Percentiles rank a stretch among this genome's conserved stretches.
Conservation (phyloP, 257 asterid genomes). For the Apocynum venetum region DNA sequence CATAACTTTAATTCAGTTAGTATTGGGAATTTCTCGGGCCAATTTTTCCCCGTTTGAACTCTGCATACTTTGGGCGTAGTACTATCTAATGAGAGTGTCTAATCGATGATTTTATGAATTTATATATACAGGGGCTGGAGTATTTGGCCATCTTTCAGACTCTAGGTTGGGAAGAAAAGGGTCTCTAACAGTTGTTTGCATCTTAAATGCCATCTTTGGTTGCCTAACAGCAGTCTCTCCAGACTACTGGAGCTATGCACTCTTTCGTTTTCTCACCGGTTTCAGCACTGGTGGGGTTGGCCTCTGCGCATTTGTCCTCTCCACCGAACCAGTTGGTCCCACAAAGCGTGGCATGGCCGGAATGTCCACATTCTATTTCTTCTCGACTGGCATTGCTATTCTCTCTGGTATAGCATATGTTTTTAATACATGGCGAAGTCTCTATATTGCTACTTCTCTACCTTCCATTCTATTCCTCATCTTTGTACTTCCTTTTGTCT, state of each 20-base stretch:
- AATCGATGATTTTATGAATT: background rate
- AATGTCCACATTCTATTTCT: slow-evolving; percentile 92
- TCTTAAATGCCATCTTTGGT: slow-evolving; percentile 68
- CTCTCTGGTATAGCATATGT: slow-evolving; percentile 63
- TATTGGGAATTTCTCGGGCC: no score
- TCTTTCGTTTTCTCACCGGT: slow-evolving; percentile 70
- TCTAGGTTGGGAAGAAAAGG: slow-evolving; percentile 81
- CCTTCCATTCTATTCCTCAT: slow-evolving; percentile 58
- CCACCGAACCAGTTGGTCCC: slow-evolving; percentile 89
- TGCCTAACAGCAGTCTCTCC: slow-evolving; percentile 69
- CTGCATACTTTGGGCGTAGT: no score
- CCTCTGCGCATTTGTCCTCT: slow-evolving; percentile 78
- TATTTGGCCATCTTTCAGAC: slow-evolving; percentile 88
- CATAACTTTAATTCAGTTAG: no score
- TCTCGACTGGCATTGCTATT: slow-evolving; percentile 71
- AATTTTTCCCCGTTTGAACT: no score
- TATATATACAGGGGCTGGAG: slow-evolving; percentile 66
- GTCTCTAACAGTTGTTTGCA: slow-evolving; percentile 57
- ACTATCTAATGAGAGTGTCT: no score
- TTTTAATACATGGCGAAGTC: slow-evolving; percentile 65
- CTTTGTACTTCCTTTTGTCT: slow-evolving; percentile 52
- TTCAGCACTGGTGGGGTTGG: slow-evolving; percentile 92
- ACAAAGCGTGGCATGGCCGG: slow-evolving; percentile 68
- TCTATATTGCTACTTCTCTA: slow-evolving; percentile 60
- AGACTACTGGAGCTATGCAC: slow-evolving; percentile 46